Percentiles rank a stretch among this genome's conserved stretches.
These are phyloP conservation scores for Mortierella hygrophila DNA, from an alignment of 192 early-diverging fungal species.

Conservation along the genomic window DNA sequence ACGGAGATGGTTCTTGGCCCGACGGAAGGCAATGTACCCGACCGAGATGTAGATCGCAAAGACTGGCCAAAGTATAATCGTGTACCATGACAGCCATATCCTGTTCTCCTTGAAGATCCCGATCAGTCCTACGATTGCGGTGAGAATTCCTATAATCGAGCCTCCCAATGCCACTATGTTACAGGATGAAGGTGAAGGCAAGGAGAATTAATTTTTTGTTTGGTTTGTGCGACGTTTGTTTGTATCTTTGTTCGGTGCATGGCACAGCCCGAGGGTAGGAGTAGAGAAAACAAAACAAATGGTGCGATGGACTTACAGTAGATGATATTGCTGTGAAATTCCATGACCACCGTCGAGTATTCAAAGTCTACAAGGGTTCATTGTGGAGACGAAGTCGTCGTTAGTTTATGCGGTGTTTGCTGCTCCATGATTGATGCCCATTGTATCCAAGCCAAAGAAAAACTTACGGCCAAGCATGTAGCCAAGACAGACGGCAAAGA, in stretches of 20 bases:
- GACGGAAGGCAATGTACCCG: conserved; percentile 48
- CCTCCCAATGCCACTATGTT: conserved; percentile 32
- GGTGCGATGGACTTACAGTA: conserved; percentile 4
- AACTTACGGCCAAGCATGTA: conserved; percentile 29
- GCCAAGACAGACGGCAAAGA: conserved; percentile 5
- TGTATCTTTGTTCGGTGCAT: background rate
- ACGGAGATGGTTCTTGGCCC: conserved; percentile 41
- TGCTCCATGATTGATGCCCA: no score
- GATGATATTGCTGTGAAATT: conserved; percentile 23
- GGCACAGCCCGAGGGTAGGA: background rate
- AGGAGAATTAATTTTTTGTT: background rate
- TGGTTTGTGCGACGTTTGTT: background rate
- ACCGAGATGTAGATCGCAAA: conserved; percentile 33
- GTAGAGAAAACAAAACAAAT: background rate
- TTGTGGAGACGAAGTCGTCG: background rate
- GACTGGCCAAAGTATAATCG: conserved; percentile 37
- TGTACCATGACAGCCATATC: conserved; percentile 31
- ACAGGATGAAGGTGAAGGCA: background rate
- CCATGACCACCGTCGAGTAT: conserved; percentile 19
- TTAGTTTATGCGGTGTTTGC: no score
- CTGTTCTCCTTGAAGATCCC: conserved; percentile 42
- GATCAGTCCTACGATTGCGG: conserved; percentile 21
- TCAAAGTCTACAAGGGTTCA: conserved; percentile 16
- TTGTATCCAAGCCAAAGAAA: background rate
- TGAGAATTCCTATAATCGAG: conserved; percentile 22